Base-by-base conservation (phyloP, 148 eudicot species). In the Nyssa sinensis region DNA sequence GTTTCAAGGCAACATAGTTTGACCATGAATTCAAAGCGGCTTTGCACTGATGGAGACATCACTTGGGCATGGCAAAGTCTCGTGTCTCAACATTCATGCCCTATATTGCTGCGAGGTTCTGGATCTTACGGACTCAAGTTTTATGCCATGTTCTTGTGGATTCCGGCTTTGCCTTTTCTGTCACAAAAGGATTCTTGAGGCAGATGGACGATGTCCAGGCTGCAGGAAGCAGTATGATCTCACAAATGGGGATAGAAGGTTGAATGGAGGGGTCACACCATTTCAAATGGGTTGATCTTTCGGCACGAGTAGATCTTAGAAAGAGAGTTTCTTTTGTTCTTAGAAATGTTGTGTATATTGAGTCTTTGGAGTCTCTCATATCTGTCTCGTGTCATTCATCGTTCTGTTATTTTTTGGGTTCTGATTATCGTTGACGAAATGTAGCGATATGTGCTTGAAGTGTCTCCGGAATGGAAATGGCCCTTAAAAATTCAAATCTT, bases 141-240 rank as follows among this genome's bases (percentile, higher is more conserved):
- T 92, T 84, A 87, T 88, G 29, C 94, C 97, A 5, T 92, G 97
- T 71, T 75, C 78, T 0, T 92, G 94, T 72, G 94, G 97, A 14
- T 92, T 89, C 70, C 84, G 80, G 81, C 88, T 92, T 59, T 92
- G 97, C 75, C 97, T 92, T 59, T 92, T 92, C 81, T 92, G 97
- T 71, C 94, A 92, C 89, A 88, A 92, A 78, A 76, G 87, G 74
- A 92, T 92, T 84, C 81, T 85, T 70, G 97, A 92, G 80, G 90
- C 78, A 69, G 88, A 89, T 80, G 86, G 83, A 0, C 88, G 94
- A 12, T 92, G 97, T 81, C 97, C 97, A 34, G 94, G 90, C 57
- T 92, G 94, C 84, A 88, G 97, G 87, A 86, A 92, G 87, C 82
- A 84, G n/a, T 92, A 92, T 84, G 83, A 77, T 28, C 76, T 73